Base-by-base conservation (phyloP, 108 stramenopile species). In the Cyclotella kingstonii region DNA sequence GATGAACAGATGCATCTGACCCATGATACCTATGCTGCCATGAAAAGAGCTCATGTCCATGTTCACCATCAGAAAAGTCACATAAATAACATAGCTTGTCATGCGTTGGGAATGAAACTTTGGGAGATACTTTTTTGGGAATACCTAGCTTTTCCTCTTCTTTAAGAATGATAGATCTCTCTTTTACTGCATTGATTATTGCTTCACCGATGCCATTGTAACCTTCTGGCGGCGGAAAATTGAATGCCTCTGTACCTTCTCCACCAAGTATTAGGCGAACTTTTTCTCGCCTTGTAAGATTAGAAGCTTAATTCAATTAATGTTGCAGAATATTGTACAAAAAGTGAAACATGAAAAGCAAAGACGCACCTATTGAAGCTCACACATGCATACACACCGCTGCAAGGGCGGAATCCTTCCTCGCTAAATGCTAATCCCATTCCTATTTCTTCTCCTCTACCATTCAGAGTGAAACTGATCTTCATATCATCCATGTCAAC, bases 401-500 rank as follows among this genome's bases (percentile, higher is more conserved):
- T 85, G 64, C 86, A 90, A 22, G 91, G 91, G 21, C 84, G 74
- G 63, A 94, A 94, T 39, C 86, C 86, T 56, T 85, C 68, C 8
- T 85, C 88, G 29, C 77, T 77, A 60, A 90, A 94, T 19, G 93
- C 93, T 43, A 81, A 42, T 7, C 93, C 93, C 90, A 91, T 91
- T 4, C 90, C 93, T 19, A 91, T 84, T 67, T 89, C 88, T 71
- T 89, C 88, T 3, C 70, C 88, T 70, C 73, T 71, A 17, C 97
- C 97, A 66, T 98, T 96, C 34, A 95, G 68, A 11, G 89, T 90
- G 54, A 98, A 98, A 38, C 83, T 91, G 23, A 98, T 80, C 15
- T 58, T 75, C 31, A 72, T 82, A 40, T 81, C 64, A 63, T 96
- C 97, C 77, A 95, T 79, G 61, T 97, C 96, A 19, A 95, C 84